Conservation (phyloP, 768 basidiomycete genomes). For the Lactifluus pinguis region DNA sequence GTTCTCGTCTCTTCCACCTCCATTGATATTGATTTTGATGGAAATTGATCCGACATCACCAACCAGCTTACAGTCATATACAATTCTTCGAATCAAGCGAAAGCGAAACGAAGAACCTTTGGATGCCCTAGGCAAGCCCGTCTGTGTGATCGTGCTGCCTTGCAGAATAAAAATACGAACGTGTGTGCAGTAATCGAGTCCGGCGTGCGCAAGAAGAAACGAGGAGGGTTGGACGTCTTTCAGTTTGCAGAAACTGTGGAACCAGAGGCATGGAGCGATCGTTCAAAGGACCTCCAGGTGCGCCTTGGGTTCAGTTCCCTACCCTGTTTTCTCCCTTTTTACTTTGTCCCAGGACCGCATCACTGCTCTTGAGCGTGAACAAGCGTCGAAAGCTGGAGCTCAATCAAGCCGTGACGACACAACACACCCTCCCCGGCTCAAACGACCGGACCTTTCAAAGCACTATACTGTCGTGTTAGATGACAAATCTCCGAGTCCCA, state of each 20-base stretch:
- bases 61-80: constrained; percentile 37
- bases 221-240: constrained; percentile 50
- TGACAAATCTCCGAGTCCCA: not conserved
- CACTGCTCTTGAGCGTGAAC: constrained; percentile 21
- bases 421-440: not conserved
- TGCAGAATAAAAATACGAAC: not conserved
- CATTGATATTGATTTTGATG: constrained; percentile 9
- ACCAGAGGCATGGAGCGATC: constrained; percentile 55
- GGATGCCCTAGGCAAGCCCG: constrained; percentile 60
- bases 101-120: constrained; percentile 77
- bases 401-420: not conserved
- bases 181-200: constrained; percentile 59
- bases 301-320: constrained; percentile 14
- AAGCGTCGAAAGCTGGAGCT: not conserved
- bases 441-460: constrained; percentile 10
- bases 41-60: constrained; percentile 12
- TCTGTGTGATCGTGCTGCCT: constrained; percentile 4
- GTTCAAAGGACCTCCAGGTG: constrained; percentile 57
- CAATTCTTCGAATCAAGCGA: constrained; percentile 74
- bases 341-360: constrained; percentile 22
- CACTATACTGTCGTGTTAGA: constrained; percentile 17
- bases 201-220: constrained; percentile 44
- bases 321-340: not conserved
- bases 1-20: not conserved
- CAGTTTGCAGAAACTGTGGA: constrained; percentile 79